phyloP scores from a whole-genome alignment of 2,329 filamentous ascomycete genomes.

The Fusarium lateritium region DNA sequence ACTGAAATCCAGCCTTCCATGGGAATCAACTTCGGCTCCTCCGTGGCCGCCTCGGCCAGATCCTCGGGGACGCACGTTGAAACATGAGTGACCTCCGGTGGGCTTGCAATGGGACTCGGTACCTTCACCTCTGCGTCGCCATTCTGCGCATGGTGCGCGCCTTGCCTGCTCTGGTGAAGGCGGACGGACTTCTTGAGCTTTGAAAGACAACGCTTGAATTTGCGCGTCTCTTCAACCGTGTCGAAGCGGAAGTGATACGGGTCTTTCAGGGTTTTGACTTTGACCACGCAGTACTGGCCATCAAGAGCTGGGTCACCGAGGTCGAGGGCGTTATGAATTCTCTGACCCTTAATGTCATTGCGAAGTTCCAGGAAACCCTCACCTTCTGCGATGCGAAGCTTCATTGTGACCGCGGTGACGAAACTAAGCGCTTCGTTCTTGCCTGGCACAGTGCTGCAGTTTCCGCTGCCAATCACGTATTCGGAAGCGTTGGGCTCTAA shows the following conservation, averaged over 20 bases:
- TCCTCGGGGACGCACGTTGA: background rate
- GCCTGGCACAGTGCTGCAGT: slow-evolving; percentile 34
- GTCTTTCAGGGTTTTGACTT: background rate
- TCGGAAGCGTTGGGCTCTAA: slow-evolving; percentile 11
- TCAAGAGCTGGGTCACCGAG: slow-evolving; percentile 38
- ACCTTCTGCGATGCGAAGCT: slow-evolving; percentile 26
- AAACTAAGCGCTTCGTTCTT: slow-evolving; percentile 22
- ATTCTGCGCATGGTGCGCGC: background rate
- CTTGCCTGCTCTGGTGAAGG: background rate
- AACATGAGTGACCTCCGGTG: background rate
- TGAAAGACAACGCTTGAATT: slow-evolving; percentile 23
- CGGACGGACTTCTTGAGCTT: slow-evolving; percentile 23
- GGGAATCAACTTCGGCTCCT: slow-evolving; percentile 19
- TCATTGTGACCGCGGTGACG: slow-evolving; percentile 33
- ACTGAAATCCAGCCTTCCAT: slow-evolving; percentile 26
- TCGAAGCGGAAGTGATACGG: slow-evolving; percentile 42
- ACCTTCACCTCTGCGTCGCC: background rate
- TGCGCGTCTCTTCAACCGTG: slow-evolving; percentile 26
- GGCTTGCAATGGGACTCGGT: background rate
- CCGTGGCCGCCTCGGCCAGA: background rate
- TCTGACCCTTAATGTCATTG: slow-evolving; percentile 19
- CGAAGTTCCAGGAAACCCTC: slow-evolving; percentile 41
- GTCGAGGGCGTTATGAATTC: slow-evolving; percentile 41
- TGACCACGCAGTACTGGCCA: slow-evolving; percentile 44
- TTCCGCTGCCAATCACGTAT: slow-evolving; percentile 33